Base-by-base conservation (phyloP, 2,329 filamentous ascomycete species). In the Anthostomella pinea region DNA sequence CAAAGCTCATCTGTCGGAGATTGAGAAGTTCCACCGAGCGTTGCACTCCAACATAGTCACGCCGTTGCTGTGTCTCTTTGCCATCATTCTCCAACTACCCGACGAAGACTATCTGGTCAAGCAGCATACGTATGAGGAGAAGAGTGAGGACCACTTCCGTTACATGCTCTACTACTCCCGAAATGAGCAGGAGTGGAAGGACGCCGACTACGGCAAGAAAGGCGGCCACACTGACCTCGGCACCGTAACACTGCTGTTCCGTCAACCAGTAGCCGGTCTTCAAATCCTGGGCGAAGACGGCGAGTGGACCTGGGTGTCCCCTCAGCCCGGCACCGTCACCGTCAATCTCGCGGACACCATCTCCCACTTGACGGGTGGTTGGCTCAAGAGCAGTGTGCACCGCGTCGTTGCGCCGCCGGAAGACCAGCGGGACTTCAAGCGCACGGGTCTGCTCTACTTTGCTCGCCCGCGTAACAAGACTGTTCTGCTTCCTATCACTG, bases 181-280 rank as follows among this genome's bases (percentile, higher is more conserved):
- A n/a, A n/a, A n/a, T n/a, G n/a, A n/a, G n/a, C n/a, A 23, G 21
- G 21, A 23, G 21, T 23, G 21, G 21, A 11, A 8, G 8, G 21
- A 23, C 21, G 11, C 21, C 21, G 11, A 23, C 21, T 23, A 23
- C 21, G 21, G 21, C 21, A 11, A 8, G 8, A 11, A 8, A 11
- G 21, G 21, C 21, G 54, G 56, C 0, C 73, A 77, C 47, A 76
- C 72, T 0, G 73, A 77, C 42, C 61, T 75, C 15, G 72, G 72
- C 1, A 72, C 65, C 1, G 53, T 77, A 5, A 77, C 74, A 0
- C 59, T 77, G 8, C 64, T 78, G 1, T 77, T 76, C 57, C 65
- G 69, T 2, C 73, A 77, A 41, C 72, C 72, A 1, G 67, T 77
- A 6, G 69, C 70, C 0, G 72, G 68, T 1, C 58, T 77, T 18